A percentile compares a stretch with the other conserved stretches of the same genome.
phyloP scores from a whole-genome alignment of 768 basidiomycete genomes.

The Suillus cothurnatus region DNA sequence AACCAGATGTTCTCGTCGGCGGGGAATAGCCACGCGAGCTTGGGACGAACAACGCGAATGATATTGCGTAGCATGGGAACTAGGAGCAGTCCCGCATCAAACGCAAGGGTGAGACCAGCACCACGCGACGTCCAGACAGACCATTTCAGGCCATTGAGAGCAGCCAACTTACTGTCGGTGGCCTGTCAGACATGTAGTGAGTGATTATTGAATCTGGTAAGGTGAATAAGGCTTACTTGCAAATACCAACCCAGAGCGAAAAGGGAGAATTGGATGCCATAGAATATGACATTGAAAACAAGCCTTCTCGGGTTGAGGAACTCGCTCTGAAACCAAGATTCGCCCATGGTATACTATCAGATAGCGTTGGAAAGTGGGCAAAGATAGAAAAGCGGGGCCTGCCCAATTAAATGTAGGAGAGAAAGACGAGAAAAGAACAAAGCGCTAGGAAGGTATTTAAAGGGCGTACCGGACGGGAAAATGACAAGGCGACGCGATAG shows the following conservation, averaged over 20 bases:
- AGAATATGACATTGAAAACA: slow-evolving; percentile 77
- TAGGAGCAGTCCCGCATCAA: slow-evolving; percentile 84
- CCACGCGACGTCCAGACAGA: slow-evolving; percentile 93
- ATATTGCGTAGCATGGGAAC: slow-evolving; percentile 90
- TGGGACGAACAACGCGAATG: slow-evolving; percentile 81
- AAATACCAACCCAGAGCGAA: slow-evolving; percentile 90
- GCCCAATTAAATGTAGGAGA: slow-evolving; percentile 1
- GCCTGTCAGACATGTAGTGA: slow-evolving; percentile 39
- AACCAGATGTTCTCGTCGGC: slow-evolving; percentile 97
- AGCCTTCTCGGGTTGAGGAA: slow-evolving; percentile 65
- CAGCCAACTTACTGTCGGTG: slow-evolving; percentile 63
- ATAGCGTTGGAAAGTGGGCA: not conserved
- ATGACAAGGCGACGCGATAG: slow-evolving; percentile 8
- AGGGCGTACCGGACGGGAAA: slow-evolving; percentile 1
- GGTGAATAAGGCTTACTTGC: slow-evolving; percentile 51
- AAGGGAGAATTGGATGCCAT: slow-evolving; percentile 70
- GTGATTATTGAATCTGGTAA: not conserved
- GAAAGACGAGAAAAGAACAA: slow-evolving; percentile 4
- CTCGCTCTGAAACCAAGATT: slow-evolving; percentile 75
- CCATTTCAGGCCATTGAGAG: slow-evolving; percentile 76
- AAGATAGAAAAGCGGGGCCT: slow-evolving; percentile 10
- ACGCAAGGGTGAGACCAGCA: slow-evolving; percentile 88
- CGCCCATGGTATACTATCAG: slow-evolving; percentile 48
- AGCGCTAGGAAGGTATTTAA: slow-evolving; percentile 2
- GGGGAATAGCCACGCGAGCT: slow-evolving; percentile 80